Evolutionary conservation across 2,329 filamentous ascomycete species (phyloP).

Genomic region (Aspergillus sp.): DNA sequence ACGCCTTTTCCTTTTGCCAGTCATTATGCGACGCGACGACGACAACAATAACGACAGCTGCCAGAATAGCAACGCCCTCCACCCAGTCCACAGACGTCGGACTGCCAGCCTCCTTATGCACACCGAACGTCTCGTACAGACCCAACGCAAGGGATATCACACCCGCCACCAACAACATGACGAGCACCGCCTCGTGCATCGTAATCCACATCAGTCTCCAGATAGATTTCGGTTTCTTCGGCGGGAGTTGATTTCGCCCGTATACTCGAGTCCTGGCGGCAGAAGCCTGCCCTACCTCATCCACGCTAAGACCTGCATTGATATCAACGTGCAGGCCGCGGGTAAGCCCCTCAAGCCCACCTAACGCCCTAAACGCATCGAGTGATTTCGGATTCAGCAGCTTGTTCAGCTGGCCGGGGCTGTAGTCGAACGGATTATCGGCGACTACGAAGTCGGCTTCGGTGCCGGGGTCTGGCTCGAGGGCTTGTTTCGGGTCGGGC

Average conservation of each 20-base stretch:
- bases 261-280: slow-evolving; percentile 41
- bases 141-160: slow-evolving; percentile 73
- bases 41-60: slow-evolving; percentile 74
- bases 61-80: slow-evolving; percentile 76
- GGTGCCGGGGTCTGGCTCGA: no score
- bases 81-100: slow-evolving; percentile 70
- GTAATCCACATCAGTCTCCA: no score
- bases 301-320: slow-evolving; percentile 65
- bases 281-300: slow-evolving; percentile 62
- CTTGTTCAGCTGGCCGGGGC: slow-evolving; percentile 70
- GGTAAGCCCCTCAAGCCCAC: slow-evolving; percentile 70
- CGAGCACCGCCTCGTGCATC: no score
- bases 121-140: slow-evolving; percentile 58
- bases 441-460: no score
- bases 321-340: slow-evolving; percentile 69
- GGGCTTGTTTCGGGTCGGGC: no score
- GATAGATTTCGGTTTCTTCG: slow-evolving; percentile 45
- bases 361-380: slow-evolving; percentile 71
- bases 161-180: slow-evolving; percentile 49
- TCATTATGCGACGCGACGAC: slow-evolving; percentile 76
- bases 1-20: slow-evolving; percentile 79
- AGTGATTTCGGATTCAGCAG: slow-evolving; percentile 77
- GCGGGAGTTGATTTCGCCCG: slow-evolving; percentile 42
- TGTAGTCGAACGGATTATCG: no score
- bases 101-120: slow-evolving; percentile 56